Conservation (phyloP, 192 early-diverging fungal genomes). For the Coemansia sp. region DNA sequence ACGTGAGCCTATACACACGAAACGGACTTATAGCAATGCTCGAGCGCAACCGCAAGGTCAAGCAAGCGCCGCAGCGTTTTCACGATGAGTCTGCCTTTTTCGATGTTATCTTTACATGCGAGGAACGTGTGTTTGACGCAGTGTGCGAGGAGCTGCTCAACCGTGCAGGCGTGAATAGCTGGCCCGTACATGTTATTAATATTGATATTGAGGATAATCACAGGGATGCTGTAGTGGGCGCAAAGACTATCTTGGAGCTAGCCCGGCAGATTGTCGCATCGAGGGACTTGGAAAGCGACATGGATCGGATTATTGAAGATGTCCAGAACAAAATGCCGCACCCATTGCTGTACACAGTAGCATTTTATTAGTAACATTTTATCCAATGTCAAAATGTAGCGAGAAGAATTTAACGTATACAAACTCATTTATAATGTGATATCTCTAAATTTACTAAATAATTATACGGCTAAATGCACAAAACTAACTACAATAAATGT, state of each 20-base stretch:
- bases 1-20: conserved; percentile 71
- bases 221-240: conserved; percentile 82
- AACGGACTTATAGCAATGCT: conserved; percentile 91
- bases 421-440: background rate
- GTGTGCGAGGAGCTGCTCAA: conserved; percentile 86
- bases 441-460: background rate
- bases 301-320: conserved; percentile 75
- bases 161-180: conserved; percentile 64
- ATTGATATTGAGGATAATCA: conserved; percentile 96
- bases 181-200: conserved; percentile 89
- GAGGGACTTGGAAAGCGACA: conserved; percentile 80
- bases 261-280: conserved; percentile 60
- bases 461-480: background rate
- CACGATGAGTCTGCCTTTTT: conserved; percentile 72
- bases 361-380: conserved; percentile 56
- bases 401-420: background rate
- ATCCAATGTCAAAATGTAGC: background rate
- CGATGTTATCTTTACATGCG: conserved; percentile 95
- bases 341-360: conserved; percentile 61
- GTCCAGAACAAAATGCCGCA: conserved; percentile 64
- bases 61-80: conserved; percentile 84
- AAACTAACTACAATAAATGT: background rate
- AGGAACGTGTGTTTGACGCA: conserved; percentile 92
- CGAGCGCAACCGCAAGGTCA: conserved; percentile 92
- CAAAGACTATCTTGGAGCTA: conserved; percentile 78